These are phyloP conservation scores for Heterobasidion annosum DNA, from an alignment of 1,284 basidiomycete species.

Conservation along the genomic window DNA sequence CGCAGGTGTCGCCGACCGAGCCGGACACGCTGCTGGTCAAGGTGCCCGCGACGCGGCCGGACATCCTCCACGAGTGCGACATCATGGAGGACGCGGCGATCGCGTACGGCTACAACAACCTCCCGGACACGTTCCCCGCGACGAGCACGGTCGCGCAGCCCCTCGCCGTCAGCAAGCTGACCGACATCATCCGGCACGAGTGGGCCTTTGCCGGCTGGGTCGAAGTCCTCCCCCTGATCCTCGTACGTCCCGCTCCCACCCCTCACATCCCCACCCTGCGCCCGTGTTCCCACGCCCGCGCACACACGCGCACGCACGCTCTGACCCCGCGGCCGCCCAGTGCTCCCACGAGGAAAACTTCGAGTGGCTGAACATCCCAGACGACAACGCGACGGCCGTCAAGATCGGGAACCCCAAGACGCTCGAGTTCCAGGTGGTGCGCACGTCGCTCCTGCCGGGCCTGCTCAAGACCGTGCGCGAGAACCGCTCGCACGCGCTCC, in stretches of 20 bases:
- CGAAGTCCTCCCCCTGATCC: slow-evolving; percentile 89
- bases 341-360: slow-evolving; percentile 99
- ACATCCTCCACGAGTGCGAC: slow-evolving; percentile 97
- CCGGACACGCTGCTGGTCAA: slow-evolving; percentile 66
- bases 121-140: slow-evolving; percentile 85
- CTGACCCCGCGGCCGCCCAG: slow-evolving; percentile 28
- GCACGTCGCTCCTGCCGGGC: slow-evolving; percentile 91
- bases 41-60: slow-evolving; percentile 88
- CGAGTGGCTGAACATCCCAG: slow-evolving; percentile 79
- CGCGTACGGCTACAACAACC: slow-evolving; percentile 96
- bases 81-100: slow-evolving; percentile 98
- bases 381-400: slow-evolving; percentile 77
- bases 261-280: not conserved
- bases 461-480: slow-evolving; percentile 96
- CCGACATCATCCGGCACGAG: slow-evolving; percentile 83
- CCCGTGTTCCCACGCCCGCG: too few relatives aligned
- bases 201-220: slow-evolving; percentile 95
- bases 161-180: slow-evolving; percentile 83
- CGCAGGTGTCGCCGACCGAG: slow-evolving; percentile 38
- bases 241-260: slow-evolving; percentile 46
- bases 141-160: slow-evolving; percentile 97
- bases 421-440: slow-evolving; percentile 95
- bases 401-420: slow-evolving; percentile 97
- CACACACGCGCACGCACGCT: not conserved
- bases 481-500: slow-evolving; percentile 90